These are phyloP conservation scores for Globisporangium alternatum DNA, from an alignment of 352 stramenopile species.

Conservation along the genomic window DNA sequence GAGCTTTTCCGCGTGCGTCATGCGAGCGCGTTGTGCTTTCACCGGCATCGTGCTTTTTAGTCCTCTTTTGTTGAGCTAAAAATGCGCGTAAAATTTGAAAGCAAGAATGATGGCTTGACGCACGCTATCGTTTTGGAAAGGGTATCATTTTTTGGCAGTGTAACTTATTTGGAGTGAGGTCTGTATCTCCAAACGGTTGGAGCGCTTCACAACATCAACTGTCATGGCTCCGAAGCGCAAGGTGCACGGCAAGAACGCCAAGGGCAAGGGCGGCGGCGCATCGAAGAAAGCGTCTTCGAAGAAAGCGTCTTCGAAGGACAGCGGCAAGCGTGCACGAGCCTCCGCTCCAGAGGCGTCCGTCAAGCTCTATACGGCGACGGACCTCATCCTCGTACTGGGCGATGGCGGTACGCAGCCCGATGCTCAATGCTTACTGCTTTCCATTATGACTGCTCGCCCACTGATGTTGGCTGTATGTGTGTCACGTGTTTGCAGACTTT, in stretches of 20 bases:
- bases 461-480: neutral
- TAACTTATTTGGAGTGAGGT: no score
- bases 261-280: neutral
- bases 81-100: no score
- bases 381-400: slow-evolving; percentile 71
- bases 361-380: slow-evolving; percentile 49
- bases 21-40: no score
- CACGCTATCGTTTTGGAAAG: no score
- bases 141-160: no score
- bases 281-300: no score
- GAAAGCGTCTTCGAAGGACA: neutral
- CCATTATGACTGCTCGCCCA: neutral
- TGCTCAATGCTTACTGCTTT: neutral
- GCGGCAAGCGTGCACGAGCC: slow-evolving; percentile 27
- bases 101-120: no score
- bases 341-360: slow-evolving; percentile 4
- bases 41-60: no score
- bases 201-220: neutral
- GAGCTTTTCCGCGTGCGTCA: no score
- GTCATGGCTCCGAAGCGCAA: slow-evolving; percentile 36
- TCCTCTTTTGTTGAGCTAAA: no score
- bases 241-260: slow-evolving; percentile 21
- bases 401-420: slow-evolving; percentile 47
- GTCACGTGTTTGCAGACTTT: slow-evolving; percentile 46
- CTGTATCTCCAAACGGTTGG: neutral